These are phyloP conservation scores for Tetrapisispora pingtungensis DNA, from an alignment of 805 yeast species.

Conservation along the genomic window DNA sequence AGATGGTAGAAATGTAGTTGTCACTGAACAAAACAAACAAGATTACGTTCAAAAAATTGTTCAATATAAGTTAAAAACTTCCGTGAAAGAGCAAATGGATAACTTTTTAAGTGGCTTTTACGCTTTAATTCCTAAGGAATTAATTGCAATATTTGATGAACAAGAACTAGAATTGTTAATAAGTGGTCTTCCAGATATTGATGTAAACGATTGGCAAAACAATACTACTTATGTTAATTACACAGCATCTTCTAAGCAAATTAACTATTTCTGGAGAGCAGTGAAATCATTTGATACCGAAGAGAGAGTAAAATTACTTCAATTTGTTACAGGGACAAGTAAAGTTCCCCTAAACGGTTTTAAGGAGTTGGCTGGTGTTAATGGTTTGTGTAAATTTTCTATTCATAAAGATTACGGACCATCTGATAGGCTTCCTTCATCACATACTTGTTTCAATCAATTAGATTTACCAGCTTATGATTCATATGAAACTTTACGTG, in stretches of 20 bases:
- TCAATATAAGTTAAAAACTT: conserved; percentile 72
- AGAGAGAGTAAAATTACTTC: conserved; percentile 86
- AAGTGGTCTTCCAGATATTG: conserved; percentile 93
- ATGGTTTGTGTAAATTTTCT: conserved; percentile 75
- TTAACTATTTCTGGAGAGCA: conserved; percentile 97
- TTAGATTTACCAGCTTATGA: conserved; percentile 89
- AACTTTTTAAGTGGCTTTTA: conserved; percentile 80
- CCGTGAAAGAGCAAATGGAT: conserved; percentile 81
- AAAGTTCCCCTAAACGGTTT: conserved; percentile 94
- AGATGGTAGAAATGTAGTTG: conserved; percentile 72
- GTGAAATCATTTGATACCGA: conserved; percentile 89
- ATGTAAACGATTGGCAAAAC: conserved; percentile 90
- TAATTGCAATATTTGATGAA: conserved; percentile 83
- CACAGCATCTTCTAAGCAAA: conserved; percentile 70
- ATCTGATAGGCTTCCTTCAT: conserved; percentile 79
- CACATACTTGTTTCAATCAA: conserved; percentile 96
- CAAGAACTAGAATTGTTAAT: conserved; percentile 88
- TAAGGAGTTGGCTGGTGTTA: conserved; percentile 77
- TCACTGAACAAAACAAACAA: conserved; percentile 81
- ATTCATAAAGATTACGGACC: conserved; percentile 85
- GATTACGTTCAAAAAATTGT: conserved; percentile 83
- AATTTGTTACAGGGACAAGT: conserved; percentile 94
- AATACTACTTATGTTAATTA: conserved; percentile 77
- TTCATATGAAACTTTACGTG: conserved; percentile 74
- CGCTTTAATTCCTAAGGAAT: conserved; percentile 75